Base-by-base conservation (phyloP, 331 rosid genomes). In the Acacia concinna region DNA sequence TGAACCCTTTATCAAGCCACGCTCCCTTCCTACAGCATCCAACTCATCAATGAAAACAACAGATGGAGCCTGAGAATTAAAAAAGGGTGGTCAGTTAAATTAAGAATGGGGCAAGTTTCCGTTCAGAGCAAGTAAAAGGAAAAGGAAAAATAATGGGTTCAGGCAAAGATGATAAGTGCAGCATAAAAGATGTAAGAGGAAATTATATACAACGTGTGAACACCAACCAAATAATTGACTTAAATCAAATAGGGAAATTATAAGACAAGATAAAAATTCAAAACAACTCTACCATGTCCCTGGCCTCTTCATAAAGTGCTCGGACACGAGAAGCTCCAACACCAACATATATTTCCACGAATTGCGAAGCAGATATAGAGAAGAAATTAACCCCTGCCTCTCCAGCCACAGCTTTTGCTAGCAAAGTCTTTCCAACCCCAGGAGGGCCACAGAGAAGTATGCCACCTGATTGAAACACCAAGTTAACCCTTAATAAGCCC, bases 241-340 rank as follows among this genome's bases (percentile, higher is more conserved):
- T 66, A 9, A 38, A 72, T 65, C 80, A 79, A 74, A 57, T n/a
- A 73, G 25, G 17, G 54, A 46, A 74, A 4, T 8, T n/a, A 31
- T 4, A 30, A 43, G 47, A 46, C 38, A 79, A 60, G 3, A 30
- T 68, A 78, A 73, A 63, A 74, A 84, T 74, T 67, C 57, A 81
- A 80, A 68, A 27, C 40, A 78, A 59, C 54, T 38, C 41, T 90
- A 93, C 99, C 52, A 93, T 90, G 47, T 95, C 99, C 83, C 4
- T 95, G 79, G 97, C 99, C 86, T 95, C 99, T 86, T 93, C 93
- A 83, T 95, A 95, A 27, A 95, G 94, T 64, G 96, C 94, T 79
- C 99, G 89, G 68, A 95, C 99, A 84, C 99, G 96, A 81, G 99
- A 95, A 83, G 99, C 99, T 82, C 99, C 99, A 14, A 95, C 99